These are phyloP conservation scores for Vachellia collinsii DNA, from an alignment of 306 rosid genomes.

Conservation along the genomic window DNA sequence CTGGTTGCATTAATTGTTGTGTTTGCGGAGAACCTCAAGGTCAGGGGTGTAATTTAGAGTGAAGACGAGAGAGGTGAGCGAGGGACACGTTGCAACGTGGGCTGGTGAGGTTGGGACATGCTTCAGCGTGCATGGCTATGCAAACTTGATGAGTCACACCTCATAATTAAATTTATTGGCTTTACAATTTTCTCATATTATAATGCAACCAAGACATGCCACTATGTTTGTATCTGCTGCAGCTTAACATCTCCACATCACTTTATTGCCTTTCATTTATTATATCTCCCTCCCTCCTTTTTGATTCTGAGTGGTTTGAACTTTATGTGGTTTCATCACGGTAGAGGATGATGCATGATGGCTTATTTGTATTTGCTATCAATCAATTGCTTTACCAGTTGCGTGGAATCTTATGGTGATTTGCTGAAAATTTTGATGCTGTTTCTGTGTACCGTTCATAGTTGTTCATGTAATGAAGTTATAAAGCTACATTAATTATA, in stretches of 20 bases:
- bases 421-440: not conserved
- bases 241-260: not conserved
- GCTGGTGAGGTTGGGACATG: slow-evolving; percentile 44
- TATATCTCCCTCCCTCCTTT: not conserved
- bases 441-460: too few relatives aligned
- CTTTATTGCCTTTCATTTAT: not conserved
- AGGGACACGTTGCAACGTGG: slow-evolving; percentile 43
- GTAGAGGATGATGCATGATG: not conserved
- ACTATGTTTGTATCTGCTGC: not conserved
- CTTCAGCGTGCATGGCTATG: slow-evolving; percentile 36
- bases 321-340: too few relatives aligned
- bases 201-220: not conserved
- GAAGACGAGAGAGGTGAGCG: not conserved
- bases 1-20: not conserved
- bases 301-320: not conserved
- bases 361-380: not conserved
- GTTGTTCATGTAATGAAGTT: not conserved
- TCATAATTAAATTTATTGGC: not conserved
- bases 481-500: not conserved
- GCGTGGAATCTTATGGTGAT: not conserved
- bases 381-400: not conserved
- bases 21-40: slow-evolving; percentile 32
- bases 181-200: not conserved
- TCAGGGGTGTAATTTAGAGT: slow-evolving; percentile 40
- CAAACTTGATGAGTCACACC: slow-evolving; percentile 39